Percentiles rank a stretch among this genome's conserved stretches.
These are phyloP conservation scores for Crepidotus variabilis DNA, from an alignment of 768 basidiomycete genomes.

Conservation along the genomic window DNA sequence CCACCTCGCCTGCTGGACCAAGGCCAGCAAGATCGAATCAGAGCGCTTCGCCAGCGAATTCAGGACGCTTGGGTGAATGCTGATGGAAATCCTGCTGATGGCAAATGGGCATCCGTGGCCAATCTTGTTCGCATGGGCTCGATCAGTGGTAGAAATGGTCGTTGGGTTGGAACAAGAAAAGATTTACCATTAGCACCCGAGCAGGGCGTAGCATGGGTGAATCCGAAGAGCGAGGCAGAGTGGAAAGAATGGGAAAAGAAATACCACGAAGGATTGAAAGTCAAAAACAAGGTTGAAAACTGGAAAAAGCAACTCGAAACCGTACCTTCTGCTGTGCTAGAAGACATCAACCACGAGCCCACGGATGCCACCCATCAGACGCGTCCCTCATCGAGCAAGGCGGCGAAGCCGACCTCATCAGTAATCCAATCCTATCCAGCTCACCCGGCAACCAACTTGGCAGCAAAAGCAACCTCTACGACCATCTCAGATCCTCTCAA, in stretches of 20 bases:
- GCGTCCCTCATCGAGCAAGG: background rate
- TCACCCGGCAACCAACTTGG: background rate
- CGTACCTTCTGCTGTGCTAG: background rate
- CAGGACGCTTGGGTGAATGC: constrained; percentile 16
- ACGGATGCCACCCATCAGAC: background rate
- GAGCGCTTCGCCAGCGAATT: constrained; percentile 10
- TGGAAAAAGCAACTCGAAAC: constrained; percentile 17
- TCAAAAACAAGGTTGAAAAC: constrained; percentile 20
- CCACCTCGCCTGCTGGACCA: constrained; percentile 13
- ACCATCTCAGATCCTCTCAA: constrained; percentile 4
- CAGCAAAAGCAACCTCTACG: background rate
- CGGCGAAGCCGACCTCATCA: background rate
- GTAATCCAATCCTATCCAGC: background rate
- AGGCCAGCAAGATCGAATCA: constrained; percentile 11
- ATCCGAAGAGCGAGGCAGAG: constrained; percentile 18
- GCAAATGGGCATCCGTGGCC: constrained; percentile 16
- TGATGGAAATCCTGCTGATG: constrained; percentile 19
- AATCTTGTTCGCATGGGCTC: constrained; percentile 15
- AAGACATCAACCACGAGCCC: background rate
- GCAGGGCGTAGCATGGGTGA: constrained; percentile 14
- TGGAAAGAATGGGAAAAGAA: constrained; percentile 22
- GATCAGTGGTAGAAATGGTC: constrained; percentile 16
- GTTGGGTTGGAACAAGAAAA: constrained; percentile 16
- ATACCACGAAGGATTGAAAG: constrained; percentile 9
- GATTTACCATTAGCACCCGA: constrained; percentile 12